phyloP scores from a whole-genome alignment of 2,329 filamentous ascomycete species.

The Canariomyces notabilis region DNA sequence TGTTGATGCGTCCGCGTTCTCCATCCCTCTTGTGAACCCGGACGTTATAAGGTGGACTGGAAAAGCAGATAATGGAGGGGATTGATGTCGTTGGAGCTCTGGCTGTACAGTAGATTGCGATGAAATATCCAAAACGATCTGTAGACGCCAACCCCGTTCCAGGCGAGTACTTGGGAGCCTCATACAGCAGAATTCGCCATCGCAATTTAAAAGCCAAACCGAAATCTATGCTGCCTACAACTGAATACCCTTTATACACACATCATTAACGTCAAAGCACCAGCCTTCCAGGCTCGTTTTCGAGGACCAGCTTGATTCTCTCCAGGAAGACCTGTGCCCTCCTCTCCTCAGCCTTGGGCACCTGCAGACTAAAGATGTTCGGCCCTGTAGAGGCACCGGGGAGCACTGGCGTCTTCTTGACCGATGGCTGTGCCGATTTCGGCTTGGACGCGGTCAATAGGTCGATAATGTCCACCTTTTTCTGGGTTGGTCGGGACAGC shows the following conservation, averaged over 20 bases:
- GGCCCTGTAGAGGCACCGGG: conserved; percentile 50
- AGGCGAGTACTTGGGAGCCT: no score
- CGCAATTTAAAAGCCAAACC: not conserved
- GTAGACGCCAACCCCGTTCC: no score
- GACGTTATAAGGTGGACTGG: no score
- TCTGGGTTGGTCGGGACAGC: conserved; percentile 37
- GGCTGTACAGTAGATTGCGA: not conserved
- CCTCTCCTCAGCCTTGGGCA: conserved; percentile 74
- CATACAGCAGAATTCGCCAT: not conserved
- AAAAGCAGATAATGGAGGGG: not conserved
- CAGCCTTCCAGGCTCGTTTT: conserved; percentile 71
- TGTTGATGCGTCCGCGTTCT: no score
- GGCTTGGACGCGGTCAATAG: conserved; percentile 49
- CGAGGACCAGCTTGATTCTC: conserved; percentile 77
- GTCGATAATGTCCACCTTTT: conserved; percentile 74
- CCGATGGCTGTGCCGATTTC: conserved; percentile 14
- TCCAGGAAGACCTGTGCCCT: conserved; percentile 78
- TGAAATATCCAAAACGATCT: no score
- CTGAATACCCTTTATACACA: conserved; percentile 8
- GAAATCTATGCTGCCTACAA: not conserved
- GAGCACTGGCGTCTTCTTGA: conserved; percentile 31
- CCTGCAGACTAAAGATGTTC: conserved; percentile 78
- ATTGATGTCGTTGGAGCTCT: not conserved
- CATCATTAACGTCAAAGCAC: conserved; percentile 47
- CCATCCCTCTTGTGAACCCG: no score